These are phyloP conservation scores for Cyberlindnera lachancei DNA, from an alignment of 805 yeast species.

Conservation along the genomic window DNA sequence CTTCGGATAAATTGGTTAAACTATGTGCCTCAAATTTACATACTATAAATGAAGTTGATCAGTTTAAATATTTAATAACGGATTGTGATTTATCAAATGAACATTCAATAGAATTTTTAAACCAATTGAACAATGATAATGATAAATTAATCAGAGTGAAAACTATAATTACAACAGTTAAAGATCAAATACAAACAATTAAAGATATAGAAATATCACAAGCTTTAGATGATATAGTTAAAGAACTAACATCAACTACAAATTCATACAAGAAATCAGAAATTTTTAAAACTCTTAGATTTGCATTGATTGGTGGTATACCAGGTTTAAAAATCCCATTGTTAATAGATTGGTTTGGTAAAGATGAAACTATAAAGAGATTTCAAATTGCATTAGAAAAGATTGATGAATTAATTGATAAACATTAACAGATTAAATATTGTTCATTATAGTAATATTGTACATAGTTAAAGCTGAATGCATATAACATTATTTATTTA, in stretches of 20 bases:
- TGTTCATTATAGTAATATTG: no score
- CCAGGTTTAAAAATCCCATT: slow-evolving; percentile 65
- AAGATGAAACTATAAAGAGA: slow-evolving; percentile 26
- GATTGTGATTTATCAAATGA: slow-evolving; percentile 18
- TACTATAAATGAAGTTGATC: slow-evolving; percentile 44
- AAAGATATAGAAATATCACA: slow-evolving; percentile 3
- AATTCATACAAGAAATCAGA: slow-evolving; percentile 30
- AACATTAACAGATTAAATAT: no score
- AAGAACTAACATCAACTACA: no score
- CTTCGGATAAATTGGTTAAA: slow-evolving; percentile 33
- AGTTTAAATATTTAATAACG: slow-evolving; percentile 43
- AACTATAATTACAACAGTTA: slow-evolving; percentile 11
- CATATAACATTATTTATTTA: no score
- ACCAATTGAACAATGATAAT: no score
- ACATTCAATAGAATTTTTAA: slow-evolving; percentile 25
- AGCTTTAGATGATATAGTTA: no score
- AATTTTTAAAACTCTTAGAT: slow-evolving; percentile 53
- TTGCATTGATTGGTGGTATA: slow-evolving; percentile 59
- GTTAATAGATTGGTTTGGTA: slow-evolving; percentile 49
- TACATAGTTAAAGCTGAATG: no score
- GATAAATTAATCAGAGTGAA: no score
- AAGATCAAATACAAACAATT: slow-evolving; percentile 6
- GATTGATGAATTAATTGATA: no score
- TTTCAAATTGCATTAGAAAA: slow-evolving; percentile 17
- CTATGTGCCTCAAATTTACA: slow-evolving; percentile 43